Percentiles rank a stretch among this genome's conserved stretches.
Conservation (phyloP, 1,139 yeast species). For the Hansenula lynferdii region DNA sequence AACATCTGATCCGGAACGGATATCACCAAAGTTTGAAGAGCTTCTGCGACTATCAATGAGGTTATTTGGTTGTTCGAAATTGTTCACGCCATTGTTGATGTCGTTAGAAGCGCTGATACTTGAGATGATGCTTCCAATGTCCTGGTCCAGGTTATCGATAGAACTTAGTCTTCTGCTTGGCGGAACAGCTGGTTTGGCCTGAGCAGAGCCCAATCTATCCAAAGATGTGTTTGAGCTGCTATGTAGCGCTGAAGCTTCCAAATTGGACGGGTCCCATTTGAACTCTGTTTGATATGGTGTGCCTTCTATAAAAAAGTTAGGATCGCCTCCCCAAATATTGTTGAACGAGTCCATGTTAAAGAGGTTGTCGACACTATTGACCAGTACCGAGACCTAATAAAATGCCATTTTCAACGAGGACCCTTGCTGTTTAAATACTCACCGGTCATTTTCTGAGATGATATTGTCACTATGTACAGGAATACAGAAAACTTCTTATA, state of each 20-base stretch:
- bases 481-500: too few species aligned
- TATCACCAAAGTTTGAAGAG: constrained; percentile 14
- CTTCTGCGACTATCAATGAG: constrained; percentile 14
- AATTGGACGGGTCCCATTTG: not conserved
- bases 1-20: constrained; percentile 29
- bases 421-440: constrained; percentile 1
- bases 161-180: constrained; percentile 6
- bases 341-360: too few species aligned
- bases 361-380: too few species aligned
- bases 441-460: constrained; percentile 4
- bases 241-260: not conserved
- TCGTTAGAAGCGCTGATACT: constrained; percentile 27
- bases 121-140: constrained; percentile 43
- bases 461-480: too few species aligned
- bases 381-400: too few species aligned
- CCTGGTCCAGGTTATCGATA: constrained; percentile 24
- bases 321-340: not conserved
- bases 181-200: constrained; percentile 1
- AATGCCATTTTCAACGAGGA: not conserved
- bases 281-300: not conserved
- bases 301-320: not conserved
- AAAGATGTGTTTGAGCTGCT: constrained; percentile 2
- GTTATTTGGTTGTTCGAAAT: constrained; percentile 28
- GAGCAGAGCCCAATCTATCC: constrained; percentile 12
- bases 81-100: constrained; percentile 19